phyloP scores from a whole-genome alignment of 495 filamentous ascomycete genomes.

The Neurospora sp. region DNA sequence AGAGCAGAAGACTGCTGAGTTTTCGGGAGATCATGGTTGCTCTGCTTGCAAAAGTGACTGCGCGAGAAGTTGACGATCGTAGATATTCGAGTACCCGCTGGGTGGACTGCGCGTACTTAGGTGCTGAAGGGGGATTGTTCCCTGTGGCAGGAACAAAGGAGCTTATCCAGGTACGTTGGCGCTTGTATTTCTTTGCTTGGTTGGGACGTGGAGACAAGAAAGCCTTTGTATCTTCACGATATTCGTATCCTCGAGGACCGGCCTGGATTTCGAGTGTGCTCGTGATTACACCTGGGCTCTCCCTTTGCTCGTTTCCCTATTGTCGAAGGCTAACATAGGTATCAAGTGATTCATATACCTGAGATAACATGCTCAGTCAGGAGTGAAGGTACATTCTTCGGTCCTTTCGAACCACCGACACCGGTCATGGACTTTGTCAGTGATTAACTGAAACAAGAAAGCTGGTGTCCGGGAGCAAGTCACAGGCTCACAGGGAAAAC shows the following conservation, averaged over 20 bases:
- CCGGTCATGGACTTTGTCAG: not conserved
- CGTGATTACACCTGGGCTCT: not conserved
- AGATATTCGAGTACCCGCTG: not conserved
- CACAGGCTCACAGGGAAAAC: not conserved
- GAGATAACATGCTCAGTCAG: not conserved
- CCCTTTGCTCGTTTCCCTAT: not conserved
- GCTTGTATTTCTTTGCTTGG: not conserved
- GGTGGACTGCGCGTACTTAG: not conserved
- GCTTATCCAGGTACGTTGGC: not conserved
- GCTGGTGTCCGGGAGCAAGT: not conserved
- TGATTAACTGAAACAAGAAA: not conserved
- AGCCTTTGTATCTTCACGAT: not conserved
- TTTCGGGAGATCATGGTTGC: not conserved
- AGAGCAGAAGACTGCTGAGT: not conserved
- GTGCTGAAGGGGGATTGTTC: not conserved
- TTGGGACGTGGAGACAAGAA: not conserved
- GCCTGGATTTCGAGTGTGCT: not conserved
- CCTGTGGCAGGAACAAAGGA: not conserved
- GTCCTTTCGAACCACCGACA: not conserved
- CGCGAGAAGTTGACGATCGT: not conserved
- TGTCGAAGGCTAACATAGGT: not conserved
- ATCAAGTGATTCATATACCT: not conserved
- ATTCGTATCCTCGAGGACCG: not conserved
- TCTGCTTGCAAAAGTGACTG: not conserved
- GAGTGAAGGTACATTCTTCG: not conserved